Evolutionary conservation across 805 yeast genomes (phyloP).

Genomic region (Saturnispora quitensis): DNA sequence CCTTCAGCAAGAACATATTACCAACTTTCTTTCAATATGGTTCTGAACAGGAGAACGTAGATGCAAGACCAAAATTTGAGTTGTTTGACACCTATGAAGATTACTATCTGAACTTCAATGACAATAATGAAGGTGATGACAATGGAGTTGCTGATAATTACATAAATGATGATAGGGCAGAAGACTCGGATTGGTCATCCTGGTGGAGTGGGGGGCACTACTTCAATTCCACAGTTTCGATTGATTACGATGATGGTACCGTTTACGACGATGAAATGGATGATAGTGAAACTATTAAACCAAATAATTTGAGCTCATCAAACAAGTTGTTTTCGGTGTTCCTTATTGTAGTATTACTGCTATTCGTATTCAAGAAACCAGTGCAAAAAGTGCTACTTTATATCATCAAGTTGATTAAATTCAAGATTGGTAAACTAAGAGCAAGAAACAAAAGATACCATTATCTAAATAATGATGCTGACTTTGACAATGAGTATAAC

Average conservation of each 20-base stretch:
- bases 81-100: slow-evolving; percentile 15
- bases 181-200: slow-evolving; percentile 24
- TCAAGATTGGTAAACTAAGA: background rate
- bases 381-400: background rate
- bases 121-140: background rate
- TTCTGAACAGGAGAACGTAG: slow-evolving; percentile 37
- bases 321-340: background rate
- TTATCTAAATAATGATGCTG: background rate
- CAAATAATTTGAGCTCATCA: slow-evolving; percentile 33
- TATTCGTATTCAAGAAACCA: background rate
- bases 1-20: slow-evolving; percentile 41
- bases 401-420: background rate
- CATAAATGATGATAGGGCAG: background rate
- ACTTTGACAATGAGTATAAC: background rate
- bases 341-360: background rate
- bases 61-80: slow-evolving; percentile 35
- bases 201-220: background rate
- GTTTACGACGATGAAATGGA: slow-evolving; percentile 22
- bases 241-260: slow-evolving; percentile 7
- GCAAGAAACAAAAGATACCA: background rate
- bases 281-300: slow-evolving; percentile 32
- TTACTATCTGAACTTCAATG: slow-evolving; percentile 7
- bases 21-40: slow-evolving; percentile 42
- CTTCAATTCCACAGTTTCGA: background rate
- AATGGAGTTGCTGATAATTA: background rate